A percentile compares a stretch with the other conserved stretches of the same genome.
Conservation (phyloP, 129 eudicot genomes). For the Heracleum sosnowskyi region DNA sequence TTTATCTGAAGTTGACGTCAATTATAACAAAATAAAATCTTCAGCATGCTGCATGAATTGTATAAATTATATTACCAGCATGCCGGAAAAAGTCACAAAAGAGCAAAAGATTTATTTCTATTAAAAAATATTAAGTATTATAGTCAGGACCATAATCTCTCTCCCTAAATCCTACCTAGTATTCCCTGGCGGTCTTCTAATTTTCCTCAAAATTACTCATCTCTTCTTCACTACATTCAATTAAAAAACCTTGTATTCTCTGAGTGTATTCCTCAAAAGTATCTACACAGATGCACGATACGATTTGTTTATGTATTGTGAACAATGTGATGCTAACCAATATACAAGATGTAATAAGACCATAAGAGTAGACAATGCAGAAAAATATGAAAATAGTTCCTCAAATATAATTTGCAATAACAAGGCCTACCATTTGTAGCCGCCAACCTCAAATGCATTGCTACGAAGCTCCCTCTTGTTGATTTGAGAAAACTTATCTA, state of each 20-base stretch:
- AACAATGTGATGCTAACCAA: background rate
- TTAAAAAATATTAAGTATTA: background rate
- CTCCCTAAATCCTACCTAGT: too few relatives aligned
- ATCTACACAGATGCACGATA: background rate
- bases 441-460: constrained; percentile 81
- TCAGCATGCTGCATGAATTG: background rate
- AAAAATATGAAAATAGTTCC: background rate
- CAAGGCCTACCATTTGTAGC: constrained; percentile 76
- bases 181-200: background rate
- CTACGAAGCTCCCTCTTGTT: constrained; percentile 96
- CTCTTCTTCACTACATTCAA: background rate
- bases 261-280: background rate
- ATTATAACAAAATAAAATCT: background rate
- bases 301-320: background rate
- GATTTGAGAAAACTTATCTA: constrained; percentile 80
- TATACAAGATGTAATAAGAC: background rate
- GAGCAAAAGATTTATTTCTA: background rate
- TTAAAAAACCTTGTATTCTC: background rate
- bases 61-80: background rate
- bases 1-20: background rate
- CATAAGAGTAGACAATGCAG: background rate
- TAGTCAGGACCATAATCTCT: background rate
- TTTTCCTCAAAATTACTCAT: background rate
- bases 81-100: background rate
- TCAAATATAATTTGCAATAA: background rate